Evolutionary conservation across 371 early-diverging fungal genomes (phyloP), one percentile per base, ranked within the genome.

Genomic region (Rhizomucor pusillus): DNA sequence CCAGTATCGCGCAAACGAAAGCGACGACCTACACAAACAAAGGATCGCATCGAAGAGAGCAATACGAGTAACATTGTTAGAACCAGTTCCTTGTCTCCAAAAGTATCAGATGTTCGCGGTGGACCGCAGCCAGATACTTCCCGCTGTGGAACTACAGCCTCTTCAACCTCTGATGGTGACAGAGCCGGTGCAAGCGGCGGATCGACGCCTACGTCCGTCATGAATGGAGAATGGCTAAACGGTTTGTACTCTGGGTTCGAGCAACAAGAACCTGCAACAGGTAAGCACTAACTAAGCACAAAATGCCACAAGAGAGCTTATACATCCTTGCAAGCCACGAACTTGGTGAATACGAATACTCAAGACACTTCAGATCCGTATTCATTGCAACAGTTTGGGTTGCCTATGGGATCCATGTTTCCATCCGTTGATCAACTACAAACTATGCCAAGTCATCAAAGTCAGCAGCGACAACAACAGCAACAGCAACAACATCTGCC

Each of bases 221-320:
- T 54, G 3, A 66, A 64, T 46, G 72, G 65, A 14, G 75, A 75
- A 14, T 75, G 75, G 72, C 67, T 75, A 41, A 69, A 67, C 50
- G 71, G 72, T 2, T 52, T 75, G 13, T 71, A 63, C 40, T 60
- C 69, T 19, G 55, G 47, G 12, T 16, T 62, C 16, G 69, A 73
- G 24, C 36, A 40, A 1, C 56, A 59, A 1, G 55, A 25, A 39
- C 34, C 23, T 22, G 34, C 14, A 47, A 2, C 47, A 24, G 47
- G 29, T 11, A 12, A 50, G 41, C 18, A 34, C 14, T 19, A 14
- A 49, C 36, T 14, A 49, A 46, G 29, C 25, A 48, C n/a, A 40
- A 35, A 14, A 40, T 0, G 0, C 35, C 36, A 16, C 14, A 18
- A 33, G 47, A 33, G 23, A 13, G 20, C 7, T 43, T 1, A 7